Evolutionary conservation across 2,329 filamentous ascomycete genomes (phyloP), one percentile per base, ranked within the genome.

Genomic region (Scedosporium dehoogii): DNA sequence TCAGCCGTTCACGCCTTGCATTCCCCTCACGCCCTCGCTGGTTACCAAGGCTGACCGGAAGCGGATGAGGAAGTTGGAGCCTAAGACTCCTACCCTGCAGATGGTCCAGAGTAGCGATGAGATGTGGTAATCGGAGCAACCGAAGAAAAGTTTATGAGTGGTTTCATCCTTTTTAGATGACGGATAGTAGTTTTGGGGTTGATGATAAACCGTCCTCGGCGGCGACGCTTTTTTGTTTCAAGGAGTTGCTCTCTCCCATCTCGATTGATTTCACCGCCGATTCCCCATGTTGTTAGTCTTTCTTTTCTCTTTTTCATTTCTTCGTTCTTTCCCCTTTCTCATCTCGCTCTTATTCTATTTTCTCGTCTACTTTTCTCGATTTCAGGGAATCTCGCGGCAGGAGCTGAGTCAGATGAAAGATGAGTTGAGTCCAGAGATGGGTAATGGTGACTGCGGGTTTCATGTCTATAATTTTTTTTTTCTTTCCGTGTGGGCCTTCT

Each of bases 11-110:
- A 89, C 87, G 6, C 88, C 89, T 1, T 79, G 90, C 58, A 81
- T 91, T 59, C 90, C 90, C 1, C 84, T 92, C 58, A 92, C 90
- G 33, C 89, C 90, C n/a, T 85, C 84, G 21, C 75, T 93, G 57
- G 85, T 90, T 16, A 90, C 85, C 25, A 85, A 81, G 72, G 82
- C 84, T 65, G 89, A 92, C 70, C 76, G 88, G 29, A 91, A 87
- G 80, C 79, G 82, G 71, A 86, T 85, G 79, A 84, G 79, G 78
- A 85, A 81, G 70, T 73, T 85, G 70, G 80, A 85, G 67, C 84
- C 83, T 63, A 85, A 85, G 76, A 86, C 83, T 59, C 85, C 85
- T 3, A 83, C 84, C 0, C 67, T 83, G 70, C 78, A 84, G 68
- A 81, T 88, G 82, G 86, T 89, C 6, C 74, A 76, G 74, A 82